Evolutionary conservation across 192 early-diverging fungal species (phyloP), one percentile per base, ranked within the genome.

Genomic region (Umbelopsis sp.): DNA sequence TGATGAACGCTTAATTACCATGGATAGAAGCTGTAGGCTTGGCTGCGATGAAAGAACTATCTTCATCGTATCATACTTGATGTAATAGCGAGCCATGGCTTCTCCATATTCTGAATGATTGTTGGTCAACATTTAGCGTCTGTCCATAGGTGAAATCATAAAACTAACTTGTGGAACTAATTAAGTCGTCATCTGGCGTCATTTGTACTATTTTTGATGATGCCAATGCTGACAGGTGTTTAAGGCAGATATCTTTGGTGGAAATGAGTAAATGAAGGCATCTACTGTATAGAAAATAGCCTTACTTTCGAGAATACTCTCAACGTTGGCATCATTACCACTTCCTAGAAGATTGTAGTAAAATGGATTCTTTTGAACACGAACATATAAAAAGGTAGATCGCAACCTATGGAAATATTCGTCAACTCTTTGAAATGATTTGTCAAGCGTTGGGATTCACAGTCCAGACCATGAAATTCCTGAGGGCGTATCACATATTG

Each of bases 401-500:
- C 59, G 45, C 0, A 82, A 43, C 79, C 79, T 80, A 50, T 66
- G 41, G 32, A 68, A 66, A 74, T 41, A 2, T 45, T 11, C 0
- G 32, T 66, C 14, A 65, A 8, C 10, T 12, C 14, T 32, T 5
- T 59, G 9, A 3, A 17, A 31, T 32, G 4, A 17, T 2, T 0
- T 16, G 1, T 3, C 24, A 8, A 25, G 11, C 21, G n/a, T n/a
- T n/a, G 29, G 14, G 3, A 16, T 7, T 66, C 24, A 32, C 12
- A 32, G 3, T 1, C n/a, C 4, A 1, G 4, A 87, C 91, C 91
- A 93, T 71, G 83, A 69, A 29, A 89, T 81, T 22, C 81, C 85
- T 25, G 71, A 66, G 22, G 77, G 59, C 2, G 80, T 41, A 59
- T 81, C 81, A 49, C 31, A 25, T 47, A 93, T 86, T 10, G 87